Conservation (phyloP, 2,329 filamentous ascomycete species). For the Diaporthe longicolla region DNA sequence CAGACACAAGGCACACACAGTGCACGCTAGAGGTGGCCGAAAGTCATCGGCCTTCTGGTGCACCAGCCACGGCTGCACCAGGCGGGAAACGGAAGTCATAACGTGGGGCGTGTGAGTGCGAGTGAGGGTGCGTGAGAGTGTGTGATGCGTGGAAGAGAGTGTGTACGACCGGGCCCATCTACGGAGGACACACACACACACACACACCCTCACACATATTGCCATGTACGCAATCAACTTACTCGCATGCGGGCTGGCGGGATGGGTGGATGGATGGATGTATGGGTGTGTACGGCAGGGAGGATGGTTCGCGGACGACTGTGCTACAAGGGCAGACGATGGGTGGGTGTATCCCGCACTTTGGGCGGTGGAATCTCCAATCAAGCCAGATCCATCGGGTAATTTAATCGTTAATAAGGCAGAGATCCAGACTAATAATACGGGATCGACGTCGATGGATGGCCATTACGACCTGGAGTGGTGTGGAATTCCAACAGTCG, state of each 20-base stretch:
- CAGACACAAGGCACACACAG: background rate
- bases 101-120: background rate
- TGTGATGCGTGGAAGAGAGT: background rate
- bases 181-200: no score
- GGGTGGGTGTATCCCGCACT: constrained; percentile 27
- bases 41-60: constrained; percentile 35
- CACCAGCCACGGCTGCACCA: constrained; percentile 19
- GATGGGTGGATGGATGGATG: constrained; percentile 1
- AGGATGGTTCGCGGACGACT: constrained; percentile 24
- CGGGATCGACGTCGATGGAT: constrained; percentile 23
- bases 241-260: constrained; percentile 17
- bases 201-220: no score
- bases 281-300: constrained; percentile 12
- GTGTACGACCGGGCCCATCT: background rate
- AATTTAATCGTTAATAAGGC: constrained; percentile 27
- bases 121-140: background rate
- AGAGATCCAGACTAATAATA: constrained; percentile 24
- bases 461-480: background rate
- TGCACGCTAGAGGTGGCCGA: constrained; percentile 33
- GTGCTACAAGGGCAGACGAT: constrained; percentile 6
- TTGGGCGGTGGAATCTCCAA: constrained; percentile 15
- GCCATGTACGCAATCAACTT: constrained; percentile 1
- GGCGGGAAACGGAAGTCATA: constrained; percentile 14
- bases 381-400: constrained; percentile 32
- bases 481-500: constrained; percentile 13